A percentile compares a stretch with the other conserved stretches of the same genome.
These are phyloP conservation scores for Elsinoe ampelina DNA, from an alignment of 2,329 filamentous ascomycete species.

Conservation along the genomic window DNA sequence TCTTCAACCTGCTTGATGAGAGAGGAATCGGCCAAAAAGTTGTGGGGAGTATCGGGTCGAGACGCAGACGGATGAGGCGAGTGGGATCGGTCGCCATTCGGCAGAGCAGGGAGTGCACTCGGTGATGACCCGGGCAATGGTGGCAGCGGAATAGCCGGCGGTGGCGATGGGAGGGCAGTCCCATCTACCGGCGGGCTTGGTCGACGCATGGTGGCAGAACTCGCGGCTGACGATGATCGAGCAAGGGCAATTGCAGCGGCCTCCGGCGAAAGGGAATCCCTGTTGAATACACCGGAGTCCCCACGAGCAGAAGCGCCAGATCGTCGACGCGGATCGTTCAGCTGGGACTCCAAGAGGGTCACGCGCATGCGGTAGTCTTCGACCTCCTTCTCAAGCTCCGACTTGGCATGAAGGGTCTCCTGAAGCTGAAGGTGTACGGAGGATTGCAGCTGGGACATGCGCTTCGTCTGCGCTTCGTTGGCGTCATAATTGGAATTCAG, in stretches of 20 bases:
- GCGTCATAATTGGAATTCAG: constrained; percentile 92
- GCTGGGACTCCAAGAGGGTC: constrained; percentile 62
- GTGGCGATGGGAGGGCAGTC: constrained; percentile 83
- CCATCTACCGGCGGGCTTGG: constrained; percentile 55
- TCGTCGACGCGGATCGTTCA: constrained; percentile 41
- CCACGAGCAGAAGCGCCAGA: constrained; percentile 25
- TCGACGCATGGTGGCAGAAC: constrained; percentile 11
- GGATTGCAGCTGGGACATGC: constrained; percentile 59
- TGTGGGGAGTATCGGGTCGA: constrained; percentile 29
- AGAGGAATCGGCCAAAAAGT: constrained; percentile 54
- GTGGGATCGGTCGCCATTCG: constrained; percentile 36
- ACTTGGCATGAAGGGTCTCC: constrained; percentile 31
- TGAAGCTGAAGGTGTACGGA: constrained; percentile 37
- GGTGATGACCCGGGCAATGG: constrained; percentile 58
- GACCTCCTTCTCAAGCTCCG: constrained; percentile 49
- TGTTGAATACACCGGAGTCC: constrained; percentile 28
- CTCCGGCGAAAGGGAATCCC: constrained; percentile 38
- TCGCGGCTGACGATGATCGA: constrained; percentile 46
- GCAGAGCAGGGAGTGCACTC: constrained; percentile 33
- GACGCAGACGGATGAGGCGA: constrained; percentile 58
- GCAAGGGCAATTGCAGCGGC: constrained; percentile 35
- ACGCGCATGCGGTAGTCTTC: constrained; percentile 73
- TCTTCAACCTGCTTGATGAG: constrained; percentile 81
- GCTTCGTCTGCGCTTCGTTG: constrained; percentile 74
- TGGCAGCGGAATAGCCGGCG: constrained; percentile 89